phyloP scores from a whole-genome alignment of 116 monocot species.

The Phalaenopsis hybrid region DNA sequence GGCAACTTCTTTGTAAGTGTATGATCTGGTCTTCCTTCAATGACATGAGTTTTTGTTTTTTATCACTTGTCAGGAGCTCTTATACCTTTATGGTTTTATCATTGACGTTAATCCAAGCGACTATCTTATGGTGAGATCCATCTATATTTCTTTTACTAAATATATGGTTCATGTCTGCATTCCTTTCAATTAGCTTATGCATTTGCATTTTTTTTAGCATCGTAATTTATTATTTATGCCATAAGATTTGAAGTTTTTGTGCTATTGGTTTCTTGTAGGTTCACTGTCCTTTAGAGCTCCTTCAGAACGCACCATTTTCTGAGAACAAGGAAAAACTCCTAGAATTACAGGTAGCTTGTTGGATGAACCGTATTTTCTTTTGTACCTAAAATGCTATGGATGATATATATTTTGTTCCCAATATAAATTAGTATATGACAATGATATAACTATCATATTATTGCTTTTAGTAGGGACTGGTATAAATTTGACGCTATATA shows the following conservation, averaged over 20 bases:
- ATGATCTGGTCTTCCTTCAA: not conserved
- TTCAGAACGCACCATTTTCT: slow-evolving; percentile 39
- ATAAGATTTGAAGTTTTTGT: not conserved
- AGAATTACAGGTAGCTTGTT: slow-evolving; percentile 54
- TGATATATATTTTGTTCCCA: not conserved
- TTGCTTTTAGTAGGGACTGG: not conserved
- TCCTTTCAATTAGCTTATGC: not conserved
- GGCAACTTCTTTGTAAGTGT: not conserved
- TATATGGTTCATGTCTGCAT: not conserved
- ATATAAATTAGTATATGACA: not conserved
- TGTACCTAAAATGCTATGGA: not conserved
- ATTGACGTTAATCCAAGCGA: slow-evolving; percentile 76
- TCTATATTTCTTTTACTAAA: not conserved
- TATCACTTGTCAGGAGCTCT: slow-evolving; percentile 56
- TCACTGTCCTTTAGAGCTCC: slow-evolving; percentile 77
- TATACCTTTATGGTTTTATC: slow-evolving; percentile 92
- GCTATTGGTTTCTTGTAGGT: slow-evolving; percentile 35
- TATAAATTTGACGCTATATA: not conserved
- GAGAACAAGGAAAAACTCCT: slow-evolving; percentile 57
- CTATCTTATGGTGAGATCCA: slow-evolving; percentile 75
- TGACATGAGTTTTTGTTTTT: not conserved
- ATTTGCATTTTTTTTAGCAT: not conserved
- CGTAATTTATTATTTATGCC: not conserved
- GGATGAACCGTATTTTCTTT: not conserved
- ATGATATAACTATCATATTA: not conserved